A percentile compares a stretch with the other conserved stretches of the same genome.
Conservation (phyloP, 371 early-diverging fungal genomes). For the Mortierella sp. region DNA sequence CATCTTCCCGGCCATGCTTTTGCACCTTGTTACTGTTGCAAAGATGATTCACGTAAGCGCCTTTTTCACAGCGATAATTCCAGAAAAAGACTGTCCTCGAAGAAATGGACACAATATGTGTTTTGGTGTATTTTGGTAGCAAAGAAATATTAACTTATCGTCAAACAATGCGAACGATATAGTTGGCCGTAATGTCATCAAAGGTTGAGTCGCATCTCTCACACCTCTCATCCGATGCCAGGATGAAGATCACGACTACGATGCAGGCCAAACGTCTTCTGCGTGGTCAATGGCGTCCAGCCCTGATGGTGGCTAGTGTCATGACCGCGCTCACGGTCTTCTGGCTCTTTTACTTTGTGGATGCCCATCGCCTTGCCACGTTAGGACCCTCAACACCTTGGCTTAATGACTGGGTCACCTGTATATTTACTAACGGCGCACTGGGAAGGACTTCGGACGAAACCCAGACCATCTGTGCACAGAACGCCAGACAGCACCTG, state of each 20-base stretch:
- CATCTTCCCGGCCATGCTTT: conserved; percentile 56
- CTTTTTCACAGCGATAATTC: neutral
- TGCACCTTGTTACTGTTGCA: conserved; percentile 55
- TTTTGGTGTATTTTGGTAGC: no score
- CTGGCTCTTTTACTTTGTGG: conserved; percentile 49
- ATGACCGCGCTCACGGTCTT: conserved; percentile 47
- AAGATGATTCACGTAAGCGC: conserved; percentile 54
- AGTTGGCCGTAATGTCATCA: conserved; percentile 48
- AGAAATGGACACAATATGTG: no score
- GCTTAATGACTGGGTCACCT: conserved; percentile 15
- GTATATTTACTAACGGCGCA: conserved; percentile 4
- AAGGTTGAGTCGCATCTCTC: conserved; percentile 44
- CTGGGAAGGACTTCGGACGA: conserved; percentile 23
- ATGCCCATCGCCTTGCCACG: conserved; percentile 30
- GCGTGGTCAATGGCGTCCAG: conserved; percentile 54
- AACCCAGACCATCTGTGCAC: conserved; percentile 31
- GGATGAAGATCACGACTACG: conserved; percentile 36
- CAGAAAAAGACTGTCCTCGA: neutral
- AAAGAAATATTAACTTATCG: neutral
- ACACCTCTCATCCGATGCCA: conserved; percentile 44
- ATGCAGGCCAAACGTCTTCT: conserved; percentile 55
- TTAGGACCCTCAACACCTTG: conserved; percentile 5
- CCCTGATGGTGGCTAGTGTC: conserved; percentile 38
- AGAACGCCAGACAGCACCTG: neutral
- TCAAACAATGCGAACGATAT: neutral